These are phyloP conservation scores for Myxozyma monticola DNA, from an alignment of 805 yeast genomes.

Conservation along the genomic window DNA sequence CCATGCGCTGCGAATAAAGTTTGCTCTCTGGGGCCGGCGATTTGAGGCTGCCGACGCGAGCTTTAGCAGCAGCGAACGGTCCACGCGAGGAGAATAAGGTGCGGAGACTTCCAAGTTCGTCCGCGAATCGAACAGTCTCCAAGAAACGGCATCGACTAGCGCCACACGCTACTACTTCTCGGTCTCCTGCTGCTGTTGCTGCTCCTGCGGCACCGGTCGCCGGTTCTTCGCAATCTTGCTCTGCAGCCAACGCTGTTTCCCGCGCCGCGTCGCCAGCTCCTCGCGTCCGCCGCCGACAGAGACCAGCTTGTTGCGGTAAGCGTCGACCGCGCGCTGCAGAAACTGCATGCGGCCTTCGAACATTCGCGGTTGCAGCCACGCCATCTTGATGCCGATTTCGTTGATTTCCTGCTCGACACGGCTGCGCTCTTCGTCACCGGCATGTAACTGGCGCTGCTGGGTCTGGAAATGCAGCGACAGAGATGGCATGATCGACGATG, in stretches of 20 bases:
- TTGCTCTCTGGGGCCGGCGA: too few relatives aligned
- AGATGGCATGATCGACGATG: constrained; percentile 13
- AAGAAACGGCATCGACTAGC: too few relatives aligned
- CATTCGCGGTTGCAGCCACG: constrained; percentile 27
- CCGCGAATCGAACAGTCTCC: too few relatives aligned
- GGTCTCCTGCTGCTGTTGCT: too few relatives aligned
- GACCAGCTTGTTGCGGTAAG: constrained; percentile 20
- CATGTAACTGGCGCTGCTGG: neutral
- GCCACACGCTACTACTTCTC: too few relatives aligned
- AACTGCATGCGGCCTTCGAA: constrained; percentile 23
- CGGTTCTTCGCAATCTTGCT: too few relatives aligned
- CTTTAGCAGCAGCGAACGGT: too few relatives aligned
- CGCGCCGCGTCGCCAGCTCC: constrained; percentile 14
- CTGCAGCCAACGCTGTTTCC: constrained; percentile 19
- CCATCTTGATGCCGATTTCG: constrained; percentile 26
- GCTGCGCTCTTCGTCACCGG: neutral
- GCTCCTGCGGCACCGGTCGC: too few relatives aligned
- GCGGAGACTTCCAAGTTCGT: too few relatives aligned
- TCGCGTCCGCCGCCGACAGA: constrained; percentile 6
- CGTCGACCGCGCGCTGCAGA: constrained; percentile 23
- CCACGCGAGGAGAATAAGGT: too few relatives aligned
- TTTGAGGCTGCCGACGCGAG: too few relatives aligned
- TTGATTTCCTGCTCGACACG: constrained; percentile 13
- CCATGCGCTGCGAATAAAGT: too few relatives aligned
- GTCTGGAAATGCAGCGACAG: constrained; percentile 25